A percentile compares a stretch with the other conserved stretches of the same genome.
phyloP scores from a whole-genome alignment of 1,139 yeast genomes.

The Maudiozyma humilis region DNA sequence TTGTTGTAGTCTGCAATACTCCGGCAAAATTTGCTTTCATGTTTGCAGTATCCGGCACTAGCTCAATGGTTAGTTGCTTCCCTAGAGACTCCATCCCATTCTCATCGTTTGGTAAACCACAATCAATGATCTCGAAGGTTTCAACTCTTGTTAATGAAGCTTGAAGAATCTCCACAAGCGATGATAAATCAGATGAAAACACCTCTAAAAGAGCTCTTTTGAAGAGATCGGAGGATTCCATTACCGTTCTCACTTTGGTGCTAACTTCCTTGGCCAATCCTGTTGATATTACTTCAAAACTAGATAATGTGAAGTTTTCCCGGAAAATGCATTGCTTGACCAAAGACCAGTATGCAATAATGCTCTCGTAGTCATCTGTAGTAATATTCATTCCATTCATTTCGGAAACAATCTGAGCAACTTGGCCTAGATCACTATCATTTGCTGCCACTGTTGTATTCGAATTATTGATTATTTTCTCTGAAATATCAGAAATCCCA shows the following conservation, averaged over 20 bases:
- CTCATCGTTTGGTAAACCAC: conserved; percentile 38
- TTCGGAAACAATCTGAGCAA: conserved; percentile 15
- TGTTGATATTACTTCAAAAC: conserved; percentile 68
- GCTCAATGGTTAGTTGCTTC: conserved; percentile 56
- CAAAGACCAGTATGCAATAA: conserved; percentile 43
- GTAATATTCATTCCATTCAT: conserved; percentile 13
- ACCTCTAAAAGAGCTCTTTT: conserved; percentile 38
- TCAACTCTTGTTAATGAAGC: conserved; percentile 72
- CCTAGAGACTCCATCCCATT: conserved; percentile 55
- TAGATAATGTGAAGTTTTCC: conserved; percentile 42
- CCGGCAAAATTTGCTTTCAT: not conserved
- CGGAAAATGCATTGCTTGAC: conserved; percentile 34
- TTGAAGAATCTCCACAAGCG: conserved; percentile 52
- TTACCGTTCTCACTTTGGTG: conserved; percentile 6
- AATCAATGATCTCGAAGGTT: conserved; percentile 60
- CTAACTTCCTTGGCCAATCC: conserved; percentile 51
- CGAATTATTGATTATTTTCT: conserved; percentile 10
- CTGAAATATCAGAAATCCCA: conserved; percentile 11
- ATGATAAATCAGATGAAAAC: conserved; percentile 38
- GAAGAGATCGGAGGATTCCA: conserved; percentile 7
- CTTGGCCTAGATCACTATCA: conserved; percentile 26
- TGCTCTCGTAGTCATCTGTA: conserved; percentile 31
- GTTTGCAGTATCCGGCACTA: conserved; percentile 32
- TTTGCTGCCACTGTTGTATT: conserved; percentile 22
- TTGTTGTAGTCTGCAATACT: not conserved